These are phyloP conservation scores for Mucor plumbeus DNA, from an alignment of 371 early-diverging fungal species.

Conservation along the genomic window DNA sequence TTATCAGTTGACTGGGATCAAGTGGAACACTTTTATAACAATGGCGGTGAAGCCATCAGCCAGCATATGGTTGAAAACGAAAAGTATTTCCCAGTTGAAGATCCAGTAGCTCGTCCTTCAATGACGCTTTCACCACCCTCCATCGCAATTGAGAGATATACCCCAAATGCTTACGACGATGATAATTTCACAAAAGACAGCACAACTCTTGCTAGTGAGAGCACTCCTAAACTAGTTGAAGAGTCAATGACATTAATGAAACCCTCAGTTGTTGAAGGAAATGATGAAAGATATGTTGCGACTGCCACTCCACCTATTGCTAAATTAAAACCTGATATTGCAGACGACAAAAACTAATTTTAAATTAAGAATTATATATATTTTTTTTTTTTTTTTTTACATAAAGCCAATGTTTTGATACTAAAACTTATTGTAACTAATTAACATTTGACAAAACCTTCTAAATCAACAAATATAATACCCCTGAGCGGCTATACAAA, in stretches of 20 bases:
- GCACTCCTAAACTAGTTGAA: too few species aligned
- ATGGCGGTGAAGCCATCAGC: not conserved
- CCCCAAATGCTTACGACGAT: conserved; percentile 5
- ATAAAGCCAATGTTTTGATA: too few species aligned
- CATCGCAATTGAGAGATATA: not conserved
- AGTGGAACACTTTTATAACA: conserved; percentile 4
- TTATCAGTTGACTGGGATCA: conserved; percentile 16
- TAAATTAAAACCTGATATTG: not conserved
- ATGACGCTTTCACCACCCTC: not conserved
- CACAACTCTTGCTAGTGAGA: not conserved
- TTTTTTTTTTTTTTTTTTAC: too few species aligned
- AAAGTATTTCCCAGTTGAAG: not conserved
- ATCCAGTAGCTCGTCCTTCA: not conserved
- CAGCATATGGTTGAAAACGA: not conserved
- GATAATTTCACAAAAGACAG: not conserved
- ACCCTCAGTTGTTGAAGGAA: conserved; percentile 2
- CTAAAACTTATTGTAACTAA: too few species aligned
- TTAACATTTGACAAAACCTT: too few species aligned
- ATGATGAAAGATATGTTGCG: not conserved
- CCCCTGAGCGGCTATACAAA: too few species aligned
- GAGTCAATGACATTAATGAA: not conserved
- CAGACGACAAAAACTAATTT: not conserved
- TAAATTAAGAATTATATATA: too few species aligned
- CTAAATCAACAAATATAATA: too few species aligned
- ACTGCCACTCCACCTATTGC: not conserved